phyloP scores from a whole-genome alignment of 176 grass and related monocot genomes.

The Cocos nucifera region DNA sequence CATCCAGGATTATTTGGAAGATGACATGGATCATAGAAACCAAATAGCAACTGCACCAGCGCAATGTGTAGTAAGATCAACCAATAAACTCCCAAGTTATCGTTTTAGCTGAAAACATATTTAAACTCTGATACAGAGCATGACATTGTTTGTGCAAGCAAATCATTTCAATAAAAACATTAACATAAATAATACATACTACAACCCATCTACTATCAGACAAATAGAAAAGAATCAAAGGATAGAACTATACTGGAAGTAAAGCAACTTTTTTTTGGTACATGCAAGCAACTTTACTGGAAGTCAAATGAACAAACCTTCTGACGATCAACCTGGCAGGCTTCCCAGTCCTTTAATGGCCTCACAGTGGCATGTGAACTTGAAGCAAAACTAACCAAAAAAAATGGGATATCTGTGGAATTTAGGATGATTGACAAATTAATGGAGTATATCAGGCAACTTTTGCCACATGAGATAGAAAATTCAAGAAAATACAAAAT shows the following conservation, averaged over 20 bases:
- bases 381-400: constrained; percentile 49
- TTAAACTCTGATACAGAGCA: too few relatives aligned
- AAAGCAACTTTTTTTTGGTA: too few relatives aligned
- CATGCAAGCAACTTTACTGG: too few relatives aligned
- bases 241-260: too few relatives aligned
- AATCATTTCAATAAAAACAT: too few relatives aligned
- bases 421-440: not conserved
- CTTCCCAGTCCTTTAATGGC: constrained; percentile 68
- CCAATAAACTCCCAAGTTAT: too few relatives aligned
- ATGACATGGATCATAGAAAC: constrained; percentile 76
- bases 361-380: constrained; percentile 45
- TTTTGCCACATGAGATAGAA: constrained; percentile 1
- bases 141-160: too few relatives aligned
- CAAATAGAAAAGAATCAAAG: too few relatives aligned
- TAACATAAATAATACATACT: too few relatives aligned
- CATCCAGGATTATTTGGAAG: constrained; percentile 55
- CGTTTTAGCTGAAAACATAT: too few relatives aligned
- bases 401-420: constrained; percentile 57
- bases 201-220: too few relatives aligned
- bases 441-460: not conserved
- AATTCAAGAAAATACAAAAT: not conserved
- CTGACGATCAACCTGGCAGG: constrained; percentile 29
- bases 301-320: constrained; percentile 33
- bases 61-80: constrained; percentile 5
- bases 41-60: constrained; percentile 68